phyloP scores from a whole-genome alignment of 345 rosid genomes.

The Populus deltoides region DNA sequence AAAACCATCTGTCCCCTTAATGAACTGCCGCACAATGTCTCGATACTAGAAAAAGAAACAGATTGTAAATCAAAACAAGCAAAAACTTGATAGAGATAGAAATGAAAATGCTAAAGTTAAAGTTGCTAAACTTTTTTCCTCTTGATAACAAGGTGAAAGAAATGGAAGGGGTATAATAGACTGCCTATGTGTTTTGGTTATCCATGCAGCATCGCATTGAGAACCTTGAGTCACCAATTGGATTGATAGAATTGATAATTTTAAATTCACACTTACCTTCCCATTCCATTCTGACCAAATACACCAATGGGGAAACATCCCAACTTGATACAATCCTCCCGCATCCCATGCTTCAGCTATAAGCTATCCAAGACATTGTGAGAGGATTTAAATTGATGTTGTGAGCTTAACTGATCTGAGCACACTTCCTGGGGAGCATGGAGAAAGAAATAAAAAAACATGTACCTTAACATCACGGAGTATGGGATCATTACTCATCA shows the following conservation, averaged over 20 bases:
- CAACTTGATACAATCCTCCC: conserved; percentile 98
- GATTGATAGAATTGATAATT: neutral
- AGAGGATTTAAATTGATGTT: neutral
- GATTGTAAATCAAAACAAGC: conserved; percentile 2
- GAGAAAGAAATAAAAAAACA: neutral
- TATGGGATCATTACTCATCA: conserved; percentile 93
- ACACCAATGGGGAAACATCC: conserved; percentile 92
- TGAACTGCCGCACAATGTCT: conserved; percentile 84
- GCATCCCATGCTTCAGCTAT: conserved; percentile 99
- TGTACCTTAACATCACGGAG: conserved; percentile 85
- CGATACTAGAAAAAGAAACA: conserved; percentile 61
- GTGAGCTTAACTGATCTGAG: neutral
- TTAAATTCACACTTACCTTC: conserved; percentile 55
- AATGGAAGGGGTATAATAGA: neutral
- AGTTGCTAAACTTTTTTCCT: neutral
- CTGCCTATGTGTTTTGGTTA: neutral
- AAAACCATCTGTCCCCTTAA: conserved; percentile 94
- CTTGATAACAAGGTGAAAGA: neutral
- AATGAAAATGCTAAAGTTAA: neutral
- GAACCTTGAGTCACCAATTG: neutral
- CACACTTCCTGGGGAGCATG: neutral
- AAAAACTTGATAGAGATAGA: neutral
- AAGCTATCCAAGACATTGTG: conserved; percentile 46
- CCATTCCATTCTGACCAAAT: conserved; percentile 99
- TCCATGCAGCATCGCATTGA: neutral